A percentile compares a stretch with the other conserved stretches of the same genome.
Evolutionary conservation across 129 eudicot species (phyloP).

Genomic region (Helianthus tuberosus): DNA sequence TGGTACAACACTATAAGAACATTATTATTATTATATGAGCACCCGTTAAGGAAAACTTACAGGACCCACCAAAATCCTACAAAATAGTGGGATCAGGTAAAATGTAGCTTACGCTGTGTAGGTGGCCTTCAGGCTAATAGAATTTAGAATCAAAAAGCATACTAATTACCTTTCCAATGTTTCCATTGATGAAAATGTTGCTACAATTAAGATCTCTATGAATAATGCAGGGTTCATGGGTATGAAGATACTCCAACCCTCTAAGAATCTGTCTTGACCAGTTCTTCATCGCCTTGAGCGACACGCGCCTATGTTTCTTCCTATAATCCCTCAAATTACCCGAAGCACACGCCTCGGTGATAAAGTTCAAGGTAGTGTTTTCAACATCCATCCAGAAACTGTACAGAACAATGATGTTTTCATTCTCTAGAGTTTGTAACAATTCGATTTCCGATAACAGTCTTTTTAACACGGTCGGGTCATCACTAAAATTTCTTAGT

Average conservation of each 20-base stretch:
- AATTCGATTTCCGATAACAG: constrained; percentile 55
- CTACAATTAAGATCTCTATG: constrained; percentile 81
- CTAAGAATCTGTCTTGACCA: constrained; percentile 73
- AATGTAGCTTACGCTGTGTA: background rate
- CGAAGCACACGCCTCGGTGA: constrained; percentile 70
- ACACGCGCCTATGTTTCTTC: constrained; percentile 66
- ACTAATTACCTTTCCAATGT: constrained; percentile 67
- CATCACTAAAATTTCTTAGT: constrained; percentile 49
- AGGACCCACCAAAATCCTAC: background rate
- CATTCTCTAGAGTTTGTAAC: constrained; percentile 53
- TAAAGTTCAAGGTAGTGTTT: constrained; percentile 55
- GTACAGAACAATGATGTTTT: constrained; percentile 63
- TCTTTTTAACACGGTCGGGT: constrained; percentile 51
- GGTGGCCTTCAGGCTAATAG: background rate
- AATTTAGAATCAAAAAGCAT: background rate
- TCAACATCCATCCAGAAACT: constrained; percentile 62
- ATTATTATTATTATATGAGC: background rate
- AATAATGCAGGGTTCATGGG: constrained; percentile 72
- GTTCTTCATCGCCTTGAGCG: constrained; percentile 67
- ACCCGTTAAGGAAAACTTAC: background rate
- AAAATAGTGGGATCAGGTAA: background rate
- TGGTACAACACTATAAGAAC: background rate
- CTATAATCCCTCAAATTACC: constrained; percentile 78
- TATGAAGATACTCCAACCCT: constrained; percentile 76
- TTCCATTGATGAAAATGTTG: constrained; percentile 77